phyloP scores from a whole-genome alignment of 139 green algal species.

The Auxenochlorella protothecoides region DNA sequence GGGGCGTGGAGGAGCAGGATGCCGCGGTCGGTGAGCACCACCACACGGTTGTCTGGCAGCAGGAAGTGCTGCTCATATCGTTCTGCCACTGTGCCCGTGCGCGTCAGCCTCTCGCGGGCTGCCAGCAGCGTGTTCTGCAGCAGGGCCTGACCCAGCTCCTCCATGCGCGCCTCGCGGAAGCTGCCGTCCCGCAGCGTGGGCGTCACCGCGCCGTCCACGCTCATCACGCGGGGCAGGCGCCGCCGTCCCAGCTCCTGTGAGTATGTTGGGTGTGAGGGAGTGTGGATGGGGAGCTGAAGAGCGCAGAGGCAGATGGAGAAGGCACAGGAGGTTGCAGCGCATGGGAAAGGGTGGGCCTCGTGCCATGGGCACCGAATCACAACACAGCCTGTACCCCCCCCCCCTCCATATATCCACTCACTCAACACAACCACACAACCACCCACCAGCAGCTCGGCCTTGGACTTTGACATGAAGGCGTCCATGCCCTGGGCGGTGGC shows the following conservation, averaged over 20 bases:
- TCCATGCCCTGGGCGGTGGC: background rate
- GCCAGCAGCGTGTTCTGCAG: slow-evolving; percentile 25
- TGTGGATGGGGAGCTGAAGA: background rate
- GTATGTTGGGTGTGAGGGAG: slow-evolving; percentile 9
- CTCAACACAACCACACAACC: background rate
- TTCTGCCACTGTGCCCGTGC: slow-evolving; percentile 3
- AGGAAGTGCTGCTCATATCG: slow-evolving; percentile 74
- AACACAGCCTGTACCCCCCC: too few relatives aligned
- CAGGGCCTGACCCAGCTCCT: slow-evolving; percentile 55
- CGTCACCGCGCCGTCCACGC: slow-evolving; percentile 60
- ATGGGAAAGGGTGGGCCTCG: too few relatives aligned
- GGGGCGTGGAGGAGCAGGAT: slow-evolving; percentile 51
- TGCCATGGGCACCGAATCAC: too few relatives aligned
- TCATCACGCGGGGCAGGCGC: slow-evolving; percentile 56
- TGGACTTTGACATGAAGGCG: too few relatives aligned
- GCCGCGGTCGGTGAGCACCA: slow-evolving; percentile 59
- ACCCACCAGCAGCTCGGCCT: background rate
- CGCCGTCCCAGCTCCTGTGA: slow-evolving; percentile 14
- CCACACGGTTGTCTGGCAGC: slow-evolving; percentile 49
- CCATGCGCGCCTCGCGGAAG: slow-evolving; percentile 18
- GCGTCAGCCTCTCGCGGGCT: background rate
- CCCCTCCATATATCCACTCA: too few relatives aligned
- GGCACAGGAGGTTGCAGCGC: background rate
- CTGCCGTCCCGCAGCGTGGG: slow-evolving; percentile 29
- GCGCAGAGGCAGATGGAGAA: background rate